Percentiles rank a stretch among this genome's conserved stretches.
These are phyloP conservation scores for Kregervanrija delftensis DNA, from an alignment of 805 yeast species.

Conservation along the genomic window DNA sequence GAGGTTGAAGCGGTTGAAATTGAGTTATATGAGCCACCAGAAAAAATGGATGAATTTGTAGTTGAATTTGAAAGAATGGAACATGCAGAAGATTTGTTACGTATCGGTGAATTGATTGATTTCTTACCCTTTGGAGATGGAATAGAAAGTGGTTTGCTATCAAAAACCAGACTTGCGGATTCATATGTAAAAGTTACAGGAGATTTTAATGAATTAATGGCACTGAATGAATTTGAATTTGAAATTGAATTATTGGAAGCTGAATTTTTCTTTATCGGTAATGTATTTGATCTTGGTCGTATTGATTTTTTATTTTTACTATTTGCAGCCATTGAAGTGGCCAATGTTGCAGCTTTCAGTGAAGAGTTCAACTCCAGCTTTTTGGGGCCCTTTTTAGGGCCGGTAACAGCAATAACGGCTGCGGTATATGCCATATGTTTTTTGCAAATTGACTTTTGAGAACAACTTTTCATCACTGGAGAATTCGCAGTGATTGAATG, in stretches of 20 bases:
- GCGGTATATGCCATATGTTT: constrained; percentile 6
- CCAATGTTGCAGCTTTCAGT: too few species aligned
- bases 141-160: background rate
- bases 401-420: constrained; percentile 3
- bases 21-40: background rate
- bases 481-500: background rate
- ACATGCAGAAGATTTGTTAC: constrained; percentile 3
- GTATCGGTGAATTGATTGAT: background rate
- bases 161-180: background rate
- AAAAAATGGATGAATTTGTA: background rate
- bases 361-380: background rate
- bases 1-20: too few species aligned
- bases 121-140: background rate
- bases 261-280: too few species aligned
- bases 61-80: constrained; percentile 5
- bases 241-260: too few species aligned
- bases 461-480: background rate
- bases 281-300: too few species aligned
- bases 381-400: background rate
- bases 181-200: background rate
- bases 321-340: too few species aligned
- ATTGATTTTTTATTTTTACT: too few species aligned
- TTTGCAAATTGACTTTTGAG: background rate
- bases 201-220: too few species aligned
- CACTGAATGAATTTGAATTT: too few species aligned